These are phyloP conservation scores for Corylus americana DNA, from an alignment of 306 rosid genomes.

Conservation along the genomic window DNA sequence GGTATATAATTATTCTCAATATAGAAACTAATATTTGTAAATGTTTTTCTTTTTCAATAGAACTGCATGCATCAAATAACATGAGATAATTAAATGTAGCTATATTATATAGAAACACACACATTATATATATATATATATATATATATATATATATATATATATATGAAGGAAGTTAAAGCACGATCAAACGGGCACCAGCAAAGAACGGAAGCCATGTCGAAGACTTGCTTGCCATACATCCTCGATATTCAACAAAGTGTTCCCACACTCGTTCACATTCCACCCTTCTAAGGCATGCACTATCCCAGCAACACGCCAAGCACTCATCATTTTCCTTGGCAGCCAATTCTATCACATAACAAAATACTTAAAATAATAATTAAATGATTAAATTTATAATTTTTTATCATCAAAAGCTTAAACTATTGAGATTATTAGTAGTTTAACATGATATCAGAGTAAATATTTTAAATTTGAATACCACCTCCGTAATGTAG, in stretches of 20 bases:
- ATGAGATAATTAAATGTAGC: no score
- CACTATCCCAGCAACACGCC: constrained; percentile 70
- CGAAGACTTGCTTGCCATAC: constrained; percentile 53
- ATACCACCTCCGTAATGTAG: no score
- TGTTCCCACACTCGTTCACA: constrained; percentile 57
- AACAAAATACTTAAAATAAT: neutral
- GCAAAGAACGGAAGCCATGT: constrained; percentile 45
- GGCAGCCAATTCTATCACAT: constrained; percentile 63
- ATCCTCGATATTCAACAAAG: constrained; percentile 45
- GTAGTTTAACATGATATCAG: no score
- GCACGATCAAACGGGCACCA: neutral
- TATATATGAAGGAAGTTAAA: neutral
- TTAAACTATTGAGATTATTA: no score
- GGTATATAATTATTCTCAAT: no score
- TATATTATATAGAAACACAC: no score
- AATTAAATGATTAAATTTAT: no score
- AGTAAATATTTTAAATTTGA: no score
- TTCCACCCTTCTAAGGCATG: constrained; percentile 74
- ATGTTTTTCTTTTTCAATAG: no score
- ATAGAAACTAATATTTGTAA: no score
- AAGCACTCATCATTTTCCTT: constrained; percentile 83
- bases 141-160: neutral
- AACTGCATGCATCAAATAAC: no score
- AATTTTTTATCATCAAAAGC: no score
- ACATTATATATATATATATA: neutral